Percentiles rank a stretch among this genome's conserved stretches.
Conservation (phyloP, 2,329 filamentous ascomycete species). For the Sphaceloma murrayae region DNA sequence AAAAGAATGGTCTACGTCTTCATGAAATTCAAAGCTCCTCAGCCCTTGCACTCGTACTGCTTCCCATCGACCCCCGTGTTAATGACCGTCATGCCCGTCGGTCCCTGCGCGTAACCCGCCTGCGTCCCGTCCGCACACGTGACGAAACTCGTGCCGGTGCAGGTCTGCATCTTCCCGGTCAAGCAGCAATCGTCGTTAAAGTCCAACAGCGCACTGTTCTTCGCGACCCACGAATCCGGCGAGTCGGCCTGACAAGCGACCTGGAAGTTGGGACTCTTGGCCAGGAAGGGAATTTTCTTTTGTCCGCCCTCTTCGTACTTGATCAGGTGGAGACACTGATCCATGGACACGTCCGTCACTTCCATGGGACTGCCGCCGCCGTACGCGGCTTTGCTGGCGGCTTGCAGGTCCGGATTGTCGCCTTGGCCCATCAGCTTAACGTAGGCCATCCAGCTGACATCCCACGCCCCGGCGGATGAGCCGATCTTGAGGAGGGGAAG, state of each 20-base stretch:
- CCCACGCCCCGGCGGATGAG: slow-evolving; percentile 46
- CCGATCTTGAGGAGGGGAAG: slow-evolving; percentile 52
- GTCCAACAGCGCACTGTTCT: slow-evolving; percentile 43
- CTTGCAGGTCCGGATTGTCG: slow-evolving; percentile 38
- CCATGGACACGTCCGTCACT: slow-evolving; percentile 41
- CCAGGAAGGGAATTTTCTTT: slow-evolving; percentile 45
- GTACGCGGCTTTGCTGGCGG: slow-evolving; percentile 15
- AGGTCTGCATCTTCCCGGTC: slow-evolving; percentile 26
- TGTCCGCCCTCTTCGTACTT: slow-evolving; percentile 25
- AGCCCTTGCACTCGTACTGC: slow-evolving; percentile 1
- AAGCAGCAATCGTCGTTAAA: slow-evolving; percentile 39
- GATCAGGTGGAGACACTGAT: slow-evolving; percentile 44
- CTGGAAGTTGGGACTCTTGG: slow-evolving; percentile 50
- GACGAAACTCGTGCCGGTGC: slow-evolving; percentile 16
- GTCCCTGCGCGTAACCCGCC: slow-evolving; percentile 1
- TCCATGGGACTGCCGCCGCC: slow-evolving; percentile 46
- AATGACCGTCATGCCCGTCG: neutral
- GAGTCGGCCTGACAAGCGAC: slow-evolving; percentile 32
- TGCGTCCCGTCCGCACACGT: neutral
- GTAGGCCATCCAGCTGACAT: slow-evolving; percentile 54
- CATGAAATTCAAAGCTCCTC: too few species aligned
- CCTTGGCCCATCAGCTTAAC: slow-evolving; percentile 47
- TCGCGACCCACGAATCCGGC: slow-evolving; percentile 42
- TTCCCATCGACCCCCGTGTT: slow-evolving; percentile 1
- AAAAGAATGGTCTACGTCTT: too few species aligned